These are phyloP conservation scores for Chlamydomonas incerta DNA, from an alignment of 139 green algal species.

Conservation along the genomic window DNA sequence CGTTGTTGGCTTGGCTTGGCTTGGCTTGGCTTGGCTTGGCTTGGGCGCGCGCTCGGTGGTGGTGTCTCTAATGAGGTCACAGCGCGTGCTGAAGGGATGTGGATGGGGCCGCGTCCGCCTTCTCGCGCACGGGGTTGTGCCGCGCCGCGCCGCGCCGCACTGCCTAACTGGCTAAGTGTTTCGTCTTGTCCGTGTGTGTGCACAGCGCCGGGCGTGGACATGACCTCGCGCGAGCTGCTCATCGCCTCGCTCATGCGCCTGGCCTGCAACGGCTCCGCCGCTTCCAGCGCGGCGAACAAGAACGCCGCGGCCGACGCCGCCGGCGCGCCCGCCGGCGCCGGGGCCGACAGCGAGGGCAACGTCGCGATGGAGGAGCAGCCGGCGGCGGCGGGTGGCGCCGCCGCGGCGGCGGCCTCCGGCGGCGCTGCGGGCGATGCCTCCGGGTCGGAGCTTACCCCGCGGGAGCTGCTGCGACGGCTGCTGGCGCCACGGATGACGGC, in stretches of 20 bases:
- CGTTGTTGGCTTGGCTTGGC: no score
- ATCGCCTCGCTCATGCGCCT: conserved; percentile 52
- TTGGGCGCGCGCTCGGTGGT: no score
- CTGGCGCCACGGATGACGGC: conserved; percentile 16
- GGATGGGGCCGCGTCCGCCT: no score
- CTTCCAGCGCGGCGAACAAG: not conserved
- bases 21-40: no score
- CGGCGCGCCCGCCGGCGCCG: no score
- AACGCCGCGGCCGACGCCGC: not conserved
- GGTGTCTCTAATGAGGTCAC: no score
- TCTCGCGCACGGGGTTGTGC: no score
- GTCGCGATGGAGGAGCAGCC: not conserved
- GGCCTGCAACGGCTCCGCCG: conserved; percentile 27
- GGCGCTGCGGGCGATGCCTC: not conserved
- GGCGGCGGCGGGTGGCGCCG: not conserved
- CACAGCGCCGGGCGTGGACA: conserved; percentile 52
- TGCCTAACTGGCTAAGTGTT: no score
- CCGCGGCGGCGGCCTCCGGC: not conserved
- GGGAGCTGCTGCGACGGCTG: conserved; percentile 23
- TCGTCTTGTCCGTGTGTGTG: no score
- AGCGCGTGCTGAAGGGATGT: no score
- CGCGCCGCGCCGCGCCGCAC: no score
- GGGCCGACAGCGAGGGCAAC: no score
- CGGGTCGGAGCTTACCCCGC: not conserved
- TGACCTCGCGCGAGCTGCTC: conserved; percentile 59